Evolutionary conservation across 1,284 basidiomycete genomes (phyloP).

Genomic region (Pisolithus thermaeus): DNA sequence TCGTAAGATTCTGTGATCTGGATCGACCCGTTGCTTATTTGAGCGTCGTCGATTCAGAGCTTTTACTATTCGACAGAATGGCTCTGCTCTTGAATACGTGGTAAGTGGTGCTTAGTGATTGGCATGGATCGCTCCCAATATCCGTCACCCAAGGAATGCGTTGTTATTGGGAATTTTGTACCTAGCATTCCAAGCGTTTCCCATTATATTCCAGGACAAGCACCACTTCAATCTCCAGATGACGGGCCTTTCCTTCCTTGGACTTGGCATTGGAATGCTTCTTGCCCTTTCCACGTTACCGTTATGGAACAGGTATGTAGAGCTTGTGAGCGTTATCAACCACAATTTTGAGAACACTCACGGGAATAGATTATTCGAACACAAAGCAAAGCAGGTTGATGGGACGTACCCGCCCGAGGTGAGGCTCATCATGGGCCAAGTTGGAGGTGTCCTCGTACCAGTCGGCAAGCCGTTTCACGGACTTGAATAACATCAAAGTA

Average conservation of each 20-base stretch:
- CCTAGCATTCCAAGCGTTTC: conserved; percentile 53
- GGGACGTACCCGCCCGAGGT: conserved; percentile 65
- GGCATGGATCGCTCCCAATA: neutral
- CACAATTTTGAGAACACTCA: neutral
- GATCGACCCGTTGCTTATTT: neutral
- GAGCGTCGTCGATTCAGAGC: conserved; percentile 37
- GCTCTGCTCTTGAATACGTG: conserved; percentile 61
- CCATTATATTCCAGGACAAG: conserved; percentile 47
- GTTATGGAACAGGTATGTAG: conserved; percentile 44
- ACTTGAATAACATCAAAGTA: neutral
- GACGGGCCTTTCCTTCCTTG: conserved; percentile 56
- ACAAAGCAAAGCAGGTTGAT: conserved; percentile 27
- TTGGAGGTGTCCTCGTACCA: conserved; percentile 65
- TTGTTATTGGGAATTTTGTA: conserved; percentile 63
- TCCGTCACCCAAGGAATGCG: conserved; percentile 33
- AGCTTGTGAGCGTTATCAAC: neutral
- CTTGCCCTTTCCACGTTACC: conserved; percentile 44
- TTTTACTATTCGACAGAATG: conserved; percentile 70
- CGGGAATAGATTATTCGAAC: conserved; percentile 25
- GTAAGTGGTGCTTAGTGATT: conserved; percentile 19
- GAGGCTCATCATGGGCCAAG: conserved; percentile 60
- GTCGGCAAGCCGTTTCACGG: conserved; percentile 34
- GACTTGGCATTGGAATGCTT: conserved; percentile 56
- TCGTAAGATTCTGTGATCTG: conserved; percentile 39
- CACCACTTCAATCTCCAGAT: conserved; percentile 48